Percentiles rank a stretch among this genome's conserved stretches.
Evolutionary conservation across 441 rosid genomes (phyloP).

Genomic region (Biscutella laevigata): DNA sequence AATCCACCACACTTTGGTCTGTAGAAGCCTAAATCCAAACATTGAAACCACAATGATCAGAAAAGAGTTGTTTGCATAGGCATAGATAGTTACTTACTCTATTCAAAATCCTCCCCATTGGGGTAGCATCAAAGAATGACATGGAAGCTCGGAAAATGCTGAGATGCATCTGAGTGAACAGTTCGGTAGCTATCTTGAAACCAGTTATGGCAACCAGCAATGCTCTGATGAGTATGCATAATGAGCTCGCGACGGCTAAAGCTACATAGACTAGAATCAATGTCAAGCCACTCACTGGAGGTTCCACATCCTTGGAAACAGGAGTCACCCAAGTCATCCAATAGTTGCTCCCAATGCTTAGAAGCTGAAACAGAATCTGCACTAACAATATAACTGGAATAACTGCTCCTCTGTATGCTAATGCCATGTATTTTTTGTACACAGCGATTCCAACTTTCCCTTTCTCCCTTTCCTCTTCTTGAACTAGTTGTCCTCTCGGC

Average conservation of each 20-base stretch:
- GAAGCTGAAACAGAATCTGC: slow-evolving; percentile 51
- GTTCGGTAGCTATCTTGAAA: slow-evolving; percentile 62
- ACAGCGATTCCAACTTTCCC: slow-evolving; percentile 65
- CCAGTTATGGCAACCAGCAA: slow-evolving; percentile 47
- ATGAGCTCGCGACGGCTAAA: slow-evolving; percentile 55
- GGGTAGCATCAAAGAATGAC: slow-evolving; percentile 85
- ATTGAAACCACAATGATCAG: slow-evolving; percentile 5
- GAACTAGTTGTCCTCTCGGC: slow-evolving; percentile 58
- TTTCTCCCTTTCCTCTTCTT: slow-evolving; percentile 89
- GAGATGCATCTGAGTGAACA: slow-evolving; percentile 65
- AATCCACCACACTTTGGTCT: slow-evolving; percentile 66
- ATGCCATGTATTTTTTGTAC: slow-evolving; percentile 59
- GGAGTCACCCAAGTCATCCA: slow-evolving; percentile 95
- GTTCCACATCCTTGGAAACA: slow-evolving; percentile 44
- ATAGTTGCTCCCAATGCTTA: slow-evolving; percentile 75
- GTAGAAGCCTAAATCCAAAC: slow-evolving; percentile 52
- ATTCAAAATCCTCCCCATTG: slow-evolving; percentile 65
- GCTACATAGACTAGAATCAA: slow-evolving; percentile 52
- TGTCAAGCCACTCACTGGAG: slow-evolving; percentile 34
- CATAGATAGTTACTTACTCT: slow-evolving; percentile 38
- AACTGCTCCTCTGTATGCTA: slow-evolving; percentile 72
- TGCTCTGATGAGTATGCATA: slow-evolving; percentile 48
- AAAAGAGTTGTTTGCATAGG: too few relatives aligned
- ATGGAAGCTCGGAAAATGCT: slow-evolving; percentile 76
- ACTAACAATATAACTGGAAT: slow-evolving; percentile 57